Base-by-base conservation (phyloP, 345 rosid genomes). In the Citropsis articulata region DNA sequence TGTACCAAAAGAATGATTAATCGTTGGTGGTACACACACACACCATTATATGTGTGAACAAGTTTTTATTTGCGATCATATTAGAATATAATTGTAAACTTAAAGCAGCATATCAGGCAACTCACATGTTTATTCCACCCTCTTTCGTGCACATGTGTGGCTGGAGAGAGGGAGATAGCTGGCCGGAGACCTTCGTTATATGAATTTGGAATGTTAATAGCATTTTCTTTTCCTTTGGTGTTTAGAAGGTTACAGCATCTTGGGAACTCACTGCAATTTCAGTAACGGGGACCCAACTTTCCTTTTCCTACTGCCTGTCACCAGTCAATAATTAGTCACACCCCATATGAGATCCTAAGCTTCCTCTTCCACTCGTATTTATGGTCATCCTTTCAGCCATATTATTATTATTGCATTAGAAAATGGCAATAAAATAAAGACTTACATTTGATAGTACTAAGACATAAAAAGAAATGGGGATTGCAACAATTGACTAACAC, bases 231-330 rank as follows among this genome's bases (percentile, higher is more conserved):
- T 14, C 24, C 22, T 5, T 5, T 14, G 6, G 35, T 36, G 67
- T 14, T 27, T 27, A 4, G 18, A 25, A 24, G 38, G 42, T 38
- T 73, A 61, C 33, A 61, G 38, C 57, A 40, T 61, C 69, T 28
- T 40, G 57, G 67, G 69, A 74, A 27, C 59, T 25, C 63, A 62
- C 59, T 74, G 59, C 69, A 61, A 40, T 61, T 40, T 55, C 76
- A 18, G 55, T 7, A 19, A 24, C 25, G 33, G 57, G 77, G 77
- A 21, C 38, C 77, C 36, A 25, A 74, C 62, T 55, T 71, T 48
- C 10, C 36, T 53, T 50, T 56, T 56, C 33, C 22, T 1, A 21
- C 7, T 25, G 18, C 36, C 30, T 16, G 73, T 70, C 73, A 27
- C 53, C 25, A 70, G 30, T 28, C n/a, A 70, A 13, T 33, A 65